phyloP scores from a whole-genome alignment of 2,329 filamentous ascomycete species.

The Hymenoscyphus repandus region DNA sequence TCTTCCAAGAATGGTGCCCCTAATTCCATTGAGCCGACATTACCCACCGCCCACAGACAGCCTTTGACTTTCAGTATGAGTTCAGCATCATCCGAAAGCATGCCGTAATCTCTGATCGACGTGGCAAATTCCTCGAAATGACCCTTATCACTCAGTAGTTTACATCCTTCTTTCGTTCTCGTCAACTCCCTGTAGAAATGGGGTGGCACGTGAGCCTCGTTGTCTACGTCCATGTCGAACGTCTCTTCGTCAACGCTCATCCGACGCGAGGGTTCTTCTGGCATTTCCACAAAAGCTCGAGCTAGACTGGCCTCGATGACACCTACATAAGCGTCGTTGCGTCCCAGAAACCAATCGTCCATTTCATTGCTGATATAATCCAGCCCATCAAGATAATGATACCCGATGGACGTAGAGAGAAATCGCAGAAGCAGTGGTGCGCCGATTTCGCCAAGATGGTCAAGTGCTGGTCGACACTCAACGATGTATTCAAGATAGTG shows the following conservation, averaged over 20 bases:
- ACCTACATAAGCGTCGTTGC: slow-evolving; percentile 92
- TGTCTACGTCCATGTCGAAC: slow-evolving; percentile 40
- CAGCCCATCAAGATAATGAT: slow-evolving; percentile 92
- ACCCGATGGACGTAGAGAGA: slow-evolving; percentile 91
- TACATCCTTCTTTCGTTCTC: slow-evolving; percentile 86
- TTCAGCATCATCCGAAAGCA: slow-evolving; percentile 80
- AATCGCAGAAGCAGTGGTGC: slow-evolving; percentile 89
- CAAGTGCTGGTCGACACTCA: slow-evolving; percentile 87
- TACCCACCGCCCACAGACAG: slow-evolving; percentile 95
- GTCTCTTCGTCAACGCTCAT: slow-evolving; percentile 36
- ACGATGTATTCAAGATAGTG: slow-evolving; percentile 92
- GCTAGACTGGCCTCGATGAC: slow-evolving; percentile 95
- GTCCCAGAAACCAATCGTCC: slow-evolving; percentile 98
- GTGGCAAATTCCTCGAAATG: slow-evolving; percentile 92
- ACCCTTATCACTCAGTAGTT: slow-evolving; percentile 82
- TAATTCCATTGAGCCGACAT: slow-evolving; percentile 96
- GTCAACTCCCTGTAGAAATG: slow-evolving; percentile 97
- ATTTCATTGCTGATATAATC: slow-evolving; percentile 99
- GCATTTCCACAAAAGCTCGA: slow-evolving; percentile 60
- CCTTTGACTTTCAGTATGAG: slow-evolving; percentile 91
- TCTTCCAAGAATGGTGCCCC: slow-evolving; percentile 91
- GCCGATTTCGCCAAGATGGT: slow-evolving; percentile 94
- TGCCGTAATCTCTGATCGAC: slow-evolving; percentile 82
- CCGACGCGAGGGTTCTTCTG: slow-evolving; percentile 34
- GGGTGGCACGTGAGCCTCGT: slow-evolving; percentile 63